phyloP scores from a whole-genome alignment of 2,329 filamentous ascomycete genomes.

The Clarireedia monteithiana region DNA sequence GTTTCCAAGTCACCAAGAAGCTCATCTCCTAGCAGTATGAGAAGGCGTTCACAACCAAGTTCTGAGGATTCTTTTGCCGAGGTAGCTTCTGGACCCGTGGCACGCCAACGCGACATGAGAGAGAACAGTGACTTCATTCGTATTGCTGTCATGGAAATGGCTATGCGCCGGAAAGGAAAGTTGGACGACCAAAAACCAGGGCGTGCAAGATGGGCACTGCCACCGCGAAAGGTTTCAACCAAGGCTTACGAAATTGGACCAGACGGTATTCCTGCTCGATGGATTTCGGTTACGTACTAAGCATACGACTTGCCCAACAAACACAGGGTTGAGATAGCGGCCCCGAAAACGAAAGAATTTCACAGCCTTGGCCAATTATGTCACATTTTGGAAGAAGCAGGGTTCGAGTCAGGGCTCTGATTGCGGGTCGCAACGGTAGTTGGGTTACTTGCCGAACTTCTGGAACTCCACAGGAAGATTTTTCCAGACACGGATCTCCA shows the following conservation, averaged over 20 bases:
- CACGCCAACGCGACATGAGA: conserved; percentile 57
- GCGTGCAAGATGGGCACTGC: conserved; percentile 59
- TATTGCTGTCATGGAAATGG: conserved; percentile 65
- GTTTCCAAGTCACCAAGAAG: conserved; percentile 25
- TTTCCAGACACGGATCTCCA: background rate
- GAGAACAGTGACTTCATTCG: conserved; percentile 66
- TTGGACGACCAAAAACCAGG: conserved; percentile 59
- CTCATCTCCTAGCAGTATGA: conserved; percentile 33
- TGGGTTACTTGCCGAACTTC: background rate
- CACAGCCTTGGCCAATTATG: background rate
- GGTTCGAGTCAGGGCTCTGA: background rate
- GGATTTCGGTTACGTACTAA: conserved; percentile 36
- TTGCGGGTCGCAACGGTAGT: background rate
- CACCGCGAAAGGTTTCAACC: conserved; percentile 48
- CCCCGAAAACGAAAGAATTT: background rate
- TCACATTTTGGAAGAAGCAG: background rate
- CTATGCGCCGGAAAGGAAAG: conserved; percentile 60
- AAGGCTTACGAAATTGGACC: conserved; percentile 48
- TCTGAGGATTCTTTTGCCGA: conserved; percentile 28
- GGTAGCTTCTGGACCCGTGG: conserved; percentile 35
- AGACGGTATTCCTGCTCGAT: conserved; percentile 52
- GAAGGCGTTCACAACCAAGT: conserved; percentile 22
- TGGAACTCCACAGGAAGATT: background rate
- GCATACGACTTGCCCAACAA: background rate
- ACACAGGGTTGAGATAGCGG: too few relatives aligned